These are phyloP conservation scores for Sechiopsis laciniata DNA, from an alignment of 306 rosid species.

Conservation along the genomic window DNA sequence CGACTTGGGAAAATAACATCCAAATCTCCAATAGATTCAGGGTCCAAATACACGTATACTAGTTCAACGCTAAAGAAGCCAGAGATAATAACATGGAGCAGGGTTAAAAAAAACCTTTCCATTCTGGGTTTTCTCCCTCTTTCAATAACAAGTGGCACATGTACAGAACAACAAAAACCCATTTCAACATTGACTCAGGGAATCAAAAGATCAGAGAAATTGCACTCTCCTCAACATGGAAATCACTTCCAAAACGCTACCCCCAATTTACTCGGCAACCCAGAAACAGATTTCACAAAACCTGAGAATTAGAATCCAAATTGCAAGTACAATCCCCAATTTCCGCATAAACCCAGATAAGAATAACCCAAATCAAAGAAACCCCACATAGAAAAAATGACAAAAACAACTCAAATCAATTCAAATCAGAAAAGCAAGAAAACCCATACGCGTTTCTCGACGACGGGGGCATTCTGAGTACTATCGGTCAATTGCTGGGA, in stretches of 20 bases:
- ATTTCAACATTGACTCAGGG: neutral
- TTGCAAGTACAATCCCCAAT: neutral
- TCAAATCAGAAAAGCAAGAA: too few relatives aligned
- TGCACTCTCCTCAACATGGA: neutral
- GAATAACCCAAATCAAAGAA: neutral
- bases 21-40: neutral
- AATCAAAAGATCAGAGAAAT: neutral
- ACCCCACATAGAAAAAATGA: neutral
- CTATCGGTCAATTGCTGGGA: slow-evolving; percentile 44
- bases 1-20: neutral
- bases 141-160: neutral
- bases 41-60: neutral
- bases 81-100: neutral
- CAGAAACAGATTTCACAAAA: slow-evolving; percentile 14
- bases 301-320: slow-evolving; percentile 17
- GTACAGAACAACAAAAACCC: neutral
- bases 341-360: neutral
- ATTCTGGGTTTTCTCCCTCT: neutral
- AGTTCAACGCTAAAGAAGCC: neutral
- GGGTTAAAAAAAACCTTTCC: neutral
- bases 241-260: neutral
- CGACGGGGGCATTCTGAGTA: slow-evolving; percentile 26
- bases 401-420: neutral
- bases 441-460: slow-evolving; percentile 38
- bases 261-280: neutral